A percentile compares a stretch with the other conserved stretches of the same genome.
phyloP scores from a whole-genome alignment of 2,329 filamentous ascomycete species.

The Massarina eburnea region DNA sequence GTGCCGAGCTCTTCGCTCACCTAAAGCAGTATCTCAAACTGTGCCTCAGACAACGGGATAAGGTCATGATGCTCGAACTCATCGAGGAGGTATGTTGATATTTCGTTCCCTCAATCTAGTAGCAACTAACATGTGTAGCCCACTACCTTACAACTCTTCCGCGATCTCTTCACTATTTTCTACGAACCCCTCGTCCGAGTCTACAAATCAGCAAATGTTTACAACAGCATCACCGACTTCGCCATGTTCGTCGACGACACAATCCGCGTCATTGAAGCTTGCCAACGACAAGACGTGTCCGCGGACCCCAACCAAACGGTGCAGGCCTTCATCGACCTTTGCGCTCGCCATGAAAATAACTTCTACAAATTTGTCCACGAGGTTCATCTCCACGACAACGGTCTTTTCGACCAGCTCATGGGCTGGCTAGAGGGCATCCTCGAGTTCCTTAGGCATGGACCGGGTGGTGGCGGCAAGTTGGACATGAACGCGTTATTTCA shows the following conservation, averaged over 20 bases:
- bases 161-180: constrained; percentile 96
- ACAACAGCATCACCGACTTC: constrained; percentile 96
- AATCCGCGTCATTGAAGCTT: constrained; percentile 74
- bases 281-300: constrained; percentile 75
- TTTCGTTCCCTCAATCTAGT: background rate
- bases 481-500: constrained; percentile 95
- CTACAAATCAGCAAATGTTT: constrained; percentile 98
- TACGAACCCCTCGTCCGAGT: constrained; percentile 96
- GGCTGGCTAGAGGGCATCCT: constrained; percentile 95
- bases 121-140: constrained; percentile 52
- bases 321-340: constrained; percentile 96
- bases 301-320: constrained; percentile 98
- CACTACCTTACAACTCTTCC: constrained; percentile 93
- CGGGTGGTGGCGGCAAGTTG: constrained; percentile 73
- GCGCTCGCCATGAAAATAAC: constrained; percentile 90
- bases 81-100: constrained; percentile 70
- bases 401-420: constrained; percentile 95
- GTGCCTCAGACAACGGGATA: constrained; percentile 87
- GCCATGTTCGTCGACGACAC: constrained; percentile 90
- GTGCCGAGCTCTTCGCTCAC: constrained; percentile 89
- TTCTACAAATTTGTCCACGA: constrained; percentile 99
- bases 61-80: constrained; percentile 93
- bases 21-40: constrained; percentile 94
- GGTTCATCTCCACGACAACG: constrained; percentile 95
- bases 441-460: constrained; percentile 86